Conservation (phyloP, 2,329 filamentous ascomycete species). For the Ascochyta clinopodiicola region DNA sequence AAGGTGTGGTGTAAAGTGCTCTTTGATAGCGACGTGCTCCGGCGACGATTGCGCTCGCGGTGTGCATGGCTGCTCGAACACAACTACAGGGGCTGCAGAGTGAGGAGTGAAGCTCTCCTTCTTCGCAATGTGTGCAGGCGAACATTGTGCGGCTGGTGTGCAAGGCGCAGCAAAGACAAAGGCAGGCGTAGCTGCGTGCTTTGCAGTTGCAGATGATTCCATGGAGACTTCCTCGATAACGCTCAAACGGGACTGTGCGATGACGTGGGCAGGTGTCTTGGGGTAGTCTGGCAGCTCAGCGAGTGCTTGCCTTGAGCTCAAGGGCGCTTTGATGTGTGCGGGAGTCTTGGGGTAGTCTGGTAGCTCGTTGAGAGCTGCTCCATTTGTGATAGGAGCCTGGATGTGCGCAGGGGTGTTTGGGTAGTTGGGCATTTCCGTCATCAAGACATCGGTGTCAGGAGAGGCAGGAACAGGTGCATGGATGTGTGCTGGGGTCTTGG, state of each 20-base stretch:
- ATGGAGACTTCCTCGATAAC: slow-evolving; percentile 12
- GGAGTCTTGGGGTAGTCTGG: slow-evolving; percentile 34
- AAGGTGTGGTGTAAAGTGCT: slow-evolving; percentile 3
- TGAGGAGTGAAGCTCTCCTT: slow-evolving; percentile 12
- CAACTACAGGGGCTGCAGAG: slow-evolving; percentile 1
- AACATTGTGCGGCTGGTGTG: slow-evolving; percentile 14
- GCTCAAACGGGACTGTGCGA: slow-evolving; percentile 5
- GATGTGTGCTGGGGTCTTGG: slow-evolving; percentile 29
- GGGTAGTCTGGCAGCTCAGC: slow-evolving; percentile 28
- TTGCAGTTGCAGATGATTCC: slow-evolving; percentile 3
- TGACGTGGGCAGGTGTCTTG: slow-evolving; percentile 18
- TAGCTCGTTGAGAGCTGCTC: slow-evolving; percentile 25
- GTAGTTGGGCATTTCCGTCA: slow-evolving; percentile 23
- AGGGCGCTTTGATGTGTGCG: slow-evolving; percentile 28
- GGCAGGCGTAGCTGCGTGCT: slow-evolving; percentile 1
- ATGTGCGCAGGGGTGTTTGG: slow-evolving; percentile 18
- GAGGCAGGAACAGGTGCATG: slow-evolving; percentile 10
- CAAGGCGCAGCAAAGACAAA: slow-evolving; percentile 8
- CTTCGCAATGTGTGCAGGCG: slow-evolving; percentile 10
- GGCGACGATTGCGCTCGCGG: slow-evolving; percentile 12
- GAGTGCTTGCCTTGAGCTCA: slow-evolving; percentile 29
- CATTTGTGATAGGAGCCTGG: slow-evolving; percentile 10
- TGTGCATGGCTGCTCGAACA: slow-evolving; percentile 5
- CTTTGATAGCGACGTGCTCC: slow-evolving; percentile 11
- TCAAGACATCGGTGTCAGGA: slow-evolving; percentile 6